Evolutionary conservation across 2,329 filamentous ascomycete species (phyloP), one percentile per base, ranked within the genome.

Genomic region (Boeremia exigua): DNA sequence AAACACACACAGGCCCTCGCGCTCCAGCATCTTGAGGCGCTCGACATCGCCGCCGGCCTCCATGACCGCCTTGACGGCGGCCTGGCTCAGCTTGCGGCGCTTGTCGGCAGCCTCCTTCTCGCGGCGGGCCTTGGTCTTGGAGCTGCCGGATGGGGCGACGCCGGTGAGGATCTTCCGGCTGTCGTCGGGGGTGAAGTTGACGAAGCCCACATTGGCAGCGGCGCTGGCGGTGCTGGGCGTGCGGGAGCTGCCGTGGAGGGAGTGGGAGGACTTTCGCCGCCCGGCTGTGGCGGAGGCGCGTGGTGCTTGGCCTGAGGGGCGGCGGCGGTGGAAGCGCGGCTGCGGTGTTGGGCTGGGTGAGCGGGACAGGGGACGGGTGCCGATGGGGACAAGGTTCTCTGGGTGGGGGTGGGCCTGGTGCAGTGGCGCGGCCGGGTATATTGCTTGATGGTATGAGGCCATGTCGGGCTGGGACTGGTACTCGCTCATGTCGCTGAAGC

Each of bases 51-150:
- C 90, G 1, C 90, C 90, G 0, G 87, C 89, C 10, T 87, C 88
- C 51, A 84, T 80, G 0, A 92, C 86, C 8, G 88, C 88, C 73
- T 85, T 85, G 60, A 88, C 77, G 28, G 89, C 87, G 7, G 86
- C 86, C 73, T 90, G 86, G 67, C 84, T 88, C 51, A 93, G 71
- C 71, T 84, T 82, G 63, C 88, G 79, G 66, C 90, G 81, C 76
- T 88, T 88, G 70, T 97, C 94, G 48, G 84, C 81, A 1, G 91
- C 91, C 78, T 97, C 94, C 74, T 91, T 90, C 75, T 98, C 94
- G 46, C 95, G 81, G 51, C 92, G 80, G n/a, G 92, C 92, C 74
- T 97, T 97, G 8, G 95, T 98, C 84, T 98, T 98, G 63, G 86
- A 90, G 65, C 88, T 92, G 9, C 95, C 95, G 62, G 89, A 93